These are phyloP conservation scores for Colletotrichum viniferum DNA, from an alignment of 2,329 filamentous ascomycete genomes.

Conservation along the genomic window DNA sequence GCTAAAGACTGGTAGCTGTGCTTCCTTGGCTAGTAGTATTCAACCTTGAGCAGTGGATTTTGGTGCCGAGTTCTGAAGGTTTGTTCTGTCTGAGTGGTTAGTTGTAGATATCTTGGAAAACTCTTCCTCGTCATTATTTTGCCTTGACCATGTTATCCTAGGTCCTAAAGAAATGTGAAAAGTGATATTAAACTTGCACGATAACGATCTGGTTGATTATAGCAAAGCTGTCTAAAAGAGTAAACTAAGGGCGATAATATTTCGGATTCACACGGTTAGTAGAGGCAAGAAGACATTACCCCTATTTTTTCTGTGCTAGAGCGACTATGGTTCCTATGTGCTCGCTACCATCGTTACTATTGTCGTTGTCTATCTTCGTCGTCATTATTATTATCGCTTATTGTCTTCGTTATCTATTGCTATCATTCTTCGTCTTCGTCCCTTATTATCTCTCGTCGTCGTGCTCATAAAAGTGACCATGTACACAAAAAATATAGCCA, in stretches of 20 bases:
- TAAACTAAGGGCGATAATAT: fast-evolving
- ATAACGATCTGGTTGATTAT: neutral
- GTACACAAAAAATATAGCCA: too few relatives aligned
- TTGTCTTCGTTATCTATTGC: too few relatives aligned
- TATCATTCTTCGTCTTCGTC: too few relatives aligned
- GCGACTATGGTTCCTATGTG: too few relatives aligned
- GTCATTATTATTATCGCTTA: too few relatives aligned
- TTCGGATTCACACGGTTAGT: neutral
- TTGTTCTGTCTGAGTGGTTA: neutral
- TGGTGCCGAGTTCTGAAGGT: neutral
- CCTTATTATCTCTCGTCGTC: too few relatives aligned
- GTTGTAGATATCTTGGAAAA: neutral
- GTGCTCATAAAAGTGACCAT: too few relatives aligned
- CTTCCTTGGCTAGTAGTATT: too few relatives aligned
- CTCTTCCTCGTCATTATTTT: neutral
- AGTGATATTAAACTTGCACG: neutral
- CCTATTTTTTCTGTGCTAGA: too few relatives aligned
- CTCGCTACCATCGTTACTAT: too few relatives aligned
- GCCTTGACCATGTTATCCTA: neutral
- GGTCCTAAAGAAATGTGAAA: fast-evolving
- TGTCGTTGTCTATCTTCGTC: too few relatives aligned
- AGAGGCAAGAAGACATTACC: neutral
- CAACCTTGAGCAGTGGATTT: neutral
- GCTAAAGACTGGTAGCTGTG: neutral
- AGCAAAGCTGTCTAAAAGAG: neutral